Base-by-base conservation (phyloP, 1,284 basidiomycete species). In the Ganoderma sinense region DNA sequence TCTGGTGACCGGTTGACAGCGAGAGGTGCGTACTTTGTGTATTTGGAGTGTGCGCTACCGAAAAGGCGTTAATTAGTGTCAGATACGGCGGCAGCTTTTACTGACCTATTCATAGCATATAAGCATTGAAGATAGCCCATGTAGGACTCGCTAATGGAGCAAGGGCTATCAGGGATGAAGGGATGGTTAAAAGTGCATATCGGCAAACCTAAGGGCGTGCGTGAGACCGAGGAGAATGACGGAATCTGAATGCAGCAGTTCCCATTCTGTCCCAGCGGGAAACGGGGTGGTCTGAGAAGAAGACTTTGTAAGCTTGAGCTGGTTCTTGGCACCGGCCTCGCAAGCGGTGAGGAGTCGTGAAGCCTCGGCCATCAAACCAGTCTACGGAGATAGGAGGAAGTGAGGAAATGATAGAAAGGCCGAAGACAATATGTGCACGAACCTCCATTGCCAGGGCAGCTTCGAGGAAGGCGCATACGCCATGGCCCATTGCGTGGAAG, bases 371-470 rank as follows among this genome's bases (percentile, higher is more conserved):
- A 92, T 87, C 45, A 88, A 74, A 18, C 79, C 84, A 1, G 83
- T 75, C 88, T 88, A 69, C 61, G 59, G 67, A 60, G 55, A 64
- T 68, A 56, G 64, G 23, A 39, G 39, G 68, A 70, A 43, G 45
- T 61, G 61, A 61, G 72, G 31, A 48, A 23, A 51, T 4, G 58
- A 66, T 45, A 64, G 61, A 43, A 3, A 61, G 20, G 11, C 31
- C 43, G 39, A 40, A 60, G 40, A 26, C 58, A 64, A 65, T 59
- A 51, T 1, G 31, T 18, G 31, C 23, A 77, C 83, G n/a, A 56
- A 90, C 90, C 87, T 94, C 93, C 89, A 94, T 89, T 23, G 92
- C 91, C n/a, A 94, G 80, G 1, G 91, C 92, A 2, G 93, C 93
- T 79, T 93, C 89, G 40, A 94, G 81, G 74, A 94, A 94, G 1